Evolutionary conservation across 2,329 filamentous ascomycete genomes (phyloP).

Genomic region (Penicillium digitatum): DNA sequence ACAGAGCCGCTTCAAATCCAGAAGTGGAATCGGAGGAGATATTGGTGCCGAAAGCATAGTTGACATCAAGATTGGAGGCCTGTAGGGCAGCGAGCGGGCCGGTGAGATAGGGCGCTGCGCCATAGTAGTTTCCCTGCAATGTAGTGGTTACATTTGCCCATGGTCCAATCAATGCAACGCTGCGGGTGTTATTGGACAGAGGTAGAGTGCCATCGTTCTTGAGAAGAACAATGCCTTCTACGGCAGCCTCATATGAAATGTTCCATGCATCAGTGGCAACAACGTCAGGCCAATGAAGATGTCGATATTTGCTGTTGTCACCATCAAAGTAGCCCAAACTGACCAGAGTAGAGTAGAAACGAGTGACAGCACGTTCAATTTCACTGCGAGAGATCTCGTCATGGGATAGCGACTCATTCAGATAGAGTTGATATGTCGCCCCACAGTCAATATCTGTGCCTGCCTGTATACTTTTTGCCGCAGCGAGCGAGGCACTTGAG

Average conservation of each 20-base stretch:
- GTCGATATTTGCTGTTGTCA: constrained; percentile 45
- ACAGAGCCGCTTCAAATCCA: constrained; percentile 33
- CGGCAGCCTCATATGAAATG: constrained; percentile 54
- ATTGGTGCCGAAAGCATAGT: constrained; percentile 43
- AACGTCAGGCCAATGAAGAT: constrained; percentile 55
- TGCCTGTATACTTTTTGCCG: constrained; percentile 48
- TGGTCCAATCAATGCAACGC: constrained; percentile 55
- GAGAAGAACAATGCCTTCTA: constrained; percentile 48
- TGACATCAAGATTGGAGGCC: constrained; percentile 45
- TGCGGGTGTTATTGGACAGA: constrained; percentile 35
- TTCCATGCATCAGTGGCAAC: constrained; percentile 51
- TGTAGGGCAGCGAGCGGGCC: constrained; percentile 53
- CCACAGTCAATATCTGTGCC: constrained; percentile 55
- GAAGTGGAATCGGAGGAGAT: constrained; percentile 29
- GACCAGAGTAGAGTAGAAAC: constrained; percentile 50
- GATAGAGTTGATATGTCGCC: constrained; percentile 46
- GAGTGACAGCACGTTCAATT: constrained; percentile 46
- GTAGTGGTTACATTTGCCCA: constrained; percentile 57
- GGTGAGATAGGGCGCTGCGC: constrained; percentile 54
- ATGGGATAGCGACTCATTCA: constrained; percentile 44
- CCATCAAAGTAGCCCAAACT: constrained; percentile 53
- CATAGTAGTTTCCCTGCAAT: constrained; percentile 59
- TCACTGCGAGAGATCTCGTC: constrained; percentile 45
- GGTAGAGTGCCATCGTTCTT: constrained; percentile 53
- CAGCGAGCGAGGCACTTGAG: constrained; percentile 44